These are phyloP conservation scores for Saccharomyces hybrid DNA, from an alignment of 1,139 yeast genomes.

Conservation along the genomic window DNA sequence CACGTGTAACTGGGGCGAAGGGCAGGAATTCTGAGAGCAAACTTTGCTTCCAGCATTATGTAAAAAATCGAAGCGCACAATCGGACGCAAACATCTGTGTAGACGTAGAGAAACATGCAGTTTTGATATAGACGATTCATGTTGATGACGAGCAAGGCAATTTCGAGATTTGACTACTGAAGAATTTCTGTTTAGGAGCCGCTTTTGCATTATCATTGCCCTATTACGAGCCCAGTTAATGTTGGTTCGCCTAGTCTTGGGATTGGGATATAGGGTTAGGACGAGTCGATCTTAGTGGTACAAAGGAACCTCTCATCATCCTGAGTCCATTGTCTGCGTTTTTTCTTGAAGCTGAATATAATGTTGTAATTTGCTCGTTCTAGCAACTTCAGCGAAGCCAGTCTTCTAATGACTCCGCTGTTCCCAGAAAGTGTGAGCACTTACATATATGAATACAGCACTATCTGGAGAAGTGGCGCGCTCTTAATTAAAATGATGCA, in stretches of 20 bases:
- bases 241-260: neutral
- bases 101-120: neutral
- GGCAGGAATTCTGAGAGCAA: no score
- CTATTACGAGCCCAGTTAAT: neutral
- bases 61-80: no score
- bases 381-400: neutral
- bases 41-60: no score
- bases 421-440: neutral
- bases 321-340: neutral
- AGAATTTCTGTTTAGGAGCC: neutral
- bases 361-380: neutral
- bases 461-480: neutral
- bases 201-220: neutral
- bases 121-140: neutral
- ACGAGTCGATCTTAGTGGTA: neutral
- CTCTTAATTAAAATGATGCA: neutral
- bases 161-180: neutral
- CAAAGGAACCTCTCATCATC: neutral
- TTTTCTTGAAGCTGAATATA: neutral
- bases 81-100: no score
- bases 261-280: neutral
- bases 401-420: neutral
- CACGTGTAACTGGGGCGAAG: no score
- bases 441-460: neutral
- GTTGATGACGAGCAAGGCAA: neutral